Evolutionary conservation across 2,329 filamentous ascomycete species (phyloP).

Genomic region (Calonectria montana): DNA sequence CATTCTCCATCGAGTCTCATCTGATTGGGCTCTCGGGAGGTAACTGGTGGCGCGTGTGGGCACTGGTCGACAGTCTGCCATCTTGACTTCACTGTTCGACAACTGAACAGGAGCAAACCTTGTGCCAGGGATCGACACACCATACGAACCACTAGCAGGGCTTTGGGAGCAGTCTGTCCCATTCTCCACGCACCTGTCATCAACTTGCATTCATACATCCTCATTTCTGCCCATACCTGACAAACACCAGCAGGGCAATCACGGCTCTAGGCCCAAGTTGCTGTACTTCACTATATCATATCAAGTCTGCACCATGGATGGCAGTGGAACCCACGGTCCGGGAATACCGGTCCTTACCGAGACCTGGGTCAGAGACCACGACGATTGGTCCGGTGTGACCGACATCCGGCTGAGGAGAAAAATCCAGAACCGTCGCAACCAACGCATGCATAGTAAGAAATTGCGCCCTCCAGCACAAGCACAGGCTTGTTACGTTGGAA

Average conservation of each 20-base stretch:
- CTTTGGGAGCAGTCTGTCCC: neutral
- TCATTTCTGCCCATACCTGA: neutral
- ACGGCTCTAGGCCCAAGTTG: neutral
- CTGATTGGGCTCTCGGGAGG: neutral
- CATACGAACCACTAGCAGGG: neutral
- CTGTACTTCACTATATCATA: neutral
- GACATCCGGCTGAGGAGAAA: neutral
- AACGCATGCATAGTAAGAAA: neutral
- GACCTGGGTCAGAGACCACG: neutral
- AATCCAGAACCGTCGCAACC: slow-evolving; percentile 3
- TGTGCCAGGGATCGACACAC: neutral
- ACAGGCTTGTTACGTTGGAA: neutral
- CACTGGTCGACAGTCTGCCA: neutral
- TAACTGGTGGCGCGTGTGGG: neutral
- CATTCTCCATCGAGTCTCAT: neutral
- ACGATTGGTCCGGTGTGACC: neutral
- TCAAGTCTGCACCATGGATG: neutral
- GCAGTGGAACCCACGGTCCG: neutral
- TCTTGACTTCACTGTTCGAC: neutral
- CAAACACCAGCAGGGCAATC: neutral
- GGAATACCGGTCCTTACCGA: neutral
- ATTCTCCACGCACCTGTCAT: neutral
- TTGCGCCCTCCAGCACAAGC: neutral
- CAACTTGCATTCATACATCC: neutral
- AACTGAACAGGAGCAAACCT: neutral